Percentiles rank a stretch among this genome's conserved stretches.
phyloP scores from a whole-genome alignment of 2,329 filamentous ascomycete genomes.

The Uncinocarpus reesii region DNA sequence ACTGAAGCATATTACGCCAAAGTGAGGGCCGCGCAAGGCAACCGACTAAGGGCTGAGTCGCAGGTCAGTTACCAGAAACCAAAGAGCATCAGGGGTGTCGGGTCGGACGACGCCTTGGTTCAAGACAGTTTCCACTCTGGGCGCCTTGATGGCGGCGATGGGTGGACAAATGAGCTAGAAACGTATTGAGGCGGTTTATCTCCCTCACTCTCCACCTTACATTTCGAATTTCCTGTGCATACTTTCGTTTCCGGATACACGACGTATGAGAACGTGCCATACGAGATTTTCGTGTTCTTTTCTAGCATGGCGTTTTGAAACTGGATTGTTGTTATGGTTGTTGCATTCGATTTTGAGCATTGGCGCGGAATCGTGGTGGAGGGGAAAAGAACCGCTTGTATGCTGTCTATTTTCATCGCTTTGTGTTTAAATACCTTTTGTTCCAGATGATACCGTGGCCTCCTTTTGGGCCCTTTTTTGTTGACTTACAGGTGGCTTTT shows the following conservation, averaged over 20 bases:
- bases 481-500: slow-evolving; percentile 2
- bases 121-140: slow-evolving; percentile 37
- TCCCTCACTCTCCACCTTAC: neutral
- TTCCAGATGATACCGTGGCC: neutral
- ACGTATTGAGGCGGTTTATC: slow-evolving; percentile 25
- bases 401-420: neutral
- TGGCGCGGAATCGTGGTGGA: neutral
- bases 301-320: slow-evolving; percentile 6
- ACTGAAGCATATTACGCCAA: slow-evolving; percentile 74
- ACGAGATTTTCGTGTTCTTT: neutral
- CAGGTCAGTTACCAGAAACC: slow-evolving; percentile 29
- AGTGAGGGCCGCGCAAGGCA: slow-evolving; percentile 57
- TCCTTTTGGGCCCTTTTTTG: slow-evolving; percentile 16
- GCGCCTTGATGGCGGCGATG: slow-evolving; percentile 42
- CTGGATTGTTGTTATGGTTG: neutral
- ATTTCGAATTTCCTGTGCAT: slow-evolving; percentile 11
- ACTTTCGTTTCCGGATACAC: neutral
- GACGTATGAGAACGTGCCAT: neutral
- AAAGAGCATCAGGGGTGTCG: slow-evolving; percentile 40
- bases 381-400: neutral
- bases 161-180: slow-evolving; percentile 45
- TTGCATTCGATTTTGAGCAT: slow-evolving; percentile 3
- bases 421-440: neutral
- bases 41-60: slow-evolving; percentile 45
- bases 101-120: slow-evolving; percentile 32